phyloP scores from a whole-genome alignment of 108 stramenopile genomes.

The Skeletonema marinoi region DNA sequence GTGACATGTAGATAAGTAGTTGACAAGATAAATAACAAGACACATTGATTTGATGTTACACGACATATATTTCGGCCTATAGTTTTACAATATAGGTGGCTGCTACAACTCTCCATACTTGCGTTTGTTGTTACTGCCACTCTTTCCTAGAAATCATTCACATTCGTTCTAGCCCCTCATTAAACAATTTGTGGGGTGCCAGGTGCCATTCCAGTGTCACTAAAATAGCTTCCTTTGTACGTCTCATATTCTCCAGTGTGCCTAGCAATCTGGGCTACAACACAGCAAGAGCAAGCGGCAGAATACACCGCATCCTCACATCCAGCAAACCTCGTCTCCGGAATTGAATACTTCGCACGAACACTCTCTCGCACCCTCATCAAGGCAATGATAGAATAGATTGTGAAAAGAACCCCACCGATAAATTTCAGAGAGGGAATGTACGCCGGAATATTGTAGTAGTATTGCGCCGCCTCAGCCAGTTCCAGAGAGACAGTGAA shows the following conservation, averaged over 20 bases:
- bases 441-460: slow-evolving; percentile 38
- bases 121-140: background rate
- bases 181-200: slow-evolving; percentile 60
- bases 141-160: background rate
- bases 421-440: slow-evolving; percentile 53
- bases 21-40: background rate
- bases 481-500: slow-evolving; percentile 61
- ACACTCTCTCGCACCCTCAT: slow-evolving; percentile 70
- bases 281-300: slow-evolving; percentile 75
- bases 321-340: slow-evolving; percentile 59
- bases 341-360: slow-evolving; percentile 80
- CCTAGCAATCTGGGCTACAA: slow-evolving; percentile 78
- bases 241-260: slow-evolving; percentile 91
- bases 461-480: slow-evolving; percentile 38
- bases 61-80: background rate
- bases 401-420: slow-evolving; percentile 61
- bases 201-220: slow-evolving; percentile 71
- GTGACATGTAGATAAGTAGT: slow-evolving; percentile 22
- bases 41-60: background rate
- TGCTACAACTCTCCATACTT: background rate
- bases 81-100: background rate
- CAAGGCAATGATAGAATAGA: slow-evolving; percentile 76
- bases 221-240: slow-evolving; percentile 63
- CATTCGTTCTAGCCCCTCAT: background rate
- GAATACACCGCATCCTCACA: slow-evolving; percentile 81